Evolutionary conservation across 345 rosid genomes (phyloP).

Genomic region (Garcia nutans): DNA sequence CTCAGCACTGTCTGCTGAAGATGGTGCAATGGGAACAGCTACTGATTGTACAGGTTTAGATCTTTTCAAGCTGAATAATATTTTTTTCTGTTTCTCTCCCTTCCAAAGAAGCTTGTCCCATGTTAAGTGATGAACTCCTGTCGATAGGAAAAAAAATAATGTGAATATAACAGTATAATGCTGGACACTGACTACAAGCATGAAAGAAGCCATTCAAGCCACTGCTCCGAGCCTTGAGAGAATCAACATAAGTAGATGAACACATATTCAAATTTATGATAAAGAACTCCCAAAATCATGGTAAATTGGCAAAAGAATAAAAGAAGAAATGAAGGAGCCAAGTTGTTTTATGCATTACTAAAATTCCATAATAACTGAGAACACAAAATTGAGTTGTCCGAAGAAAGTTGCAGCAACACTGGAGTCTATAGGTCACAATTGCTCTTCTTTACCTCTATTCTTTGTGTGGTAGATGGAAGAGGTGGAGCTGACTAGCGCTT

Average conservation of each 20-base stretch:
- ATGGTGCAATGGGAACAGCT: conserved; percentile 60
- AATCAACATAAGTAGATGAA: conserved; percentile 1
- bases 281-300: neutral
- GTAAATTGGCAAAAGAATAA: neutral
- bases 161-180: neutral
- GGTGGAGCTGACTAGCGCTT: neutral
- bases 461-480: neutral
- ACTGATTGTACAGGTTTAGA: conserved; percentile 52
- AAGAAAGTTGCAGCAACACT: neutral
- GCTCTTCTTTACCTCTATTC: no score
- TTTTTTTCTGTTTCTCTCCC: conserved; percentile 33
- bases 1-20: conserved; percentile 54
- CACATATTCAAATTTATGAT: neutral
- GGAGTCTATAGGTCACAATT: no score
- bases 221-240: conserved; percentile 3
- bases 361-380: neutral
- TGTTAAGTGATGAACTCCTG: conserved; percentile 51
- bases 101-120: conserved; percentile 42
- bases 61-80: conserved; percentile 34
- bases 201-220: neutral
- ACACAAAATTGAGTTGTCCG: neutral
- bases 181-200: neutral
- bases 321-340: neutral
- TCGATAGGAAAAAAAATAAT: conserved; percentile 26
- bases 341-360: neutral